Evolutionary conservation across 169 alveolate genomes (phyloP), one percentile per base, ranked within the genome.

Genomic region (Plasmodium reichenowi): DNA sequence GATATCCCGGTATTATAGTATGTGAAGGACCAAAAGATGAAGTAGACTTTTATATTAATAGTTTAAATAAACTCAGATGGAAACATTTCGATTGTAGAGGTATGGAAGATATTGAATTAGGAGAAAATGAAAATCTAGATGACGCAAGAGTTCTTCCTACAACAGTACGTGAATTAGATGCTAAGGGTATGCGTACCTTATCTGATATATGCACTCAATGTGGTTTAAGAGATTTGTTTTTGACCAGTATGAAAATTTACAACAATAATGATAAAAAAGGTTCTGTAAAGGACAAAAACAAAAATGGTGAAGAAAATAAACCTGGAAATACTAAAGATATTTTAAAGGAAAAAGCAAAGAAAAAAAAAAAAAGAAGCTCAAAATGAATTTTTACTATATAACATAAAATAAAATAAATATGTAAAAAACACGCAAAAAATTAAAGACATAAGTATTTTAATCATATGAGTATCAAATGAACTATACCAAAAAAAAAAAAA

Each of bases 81-180:
- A 93, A 93, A 43, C 95, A 93, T 72, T 93, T 93, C 26, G 93
- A 87, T 67, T 92, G 93, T 58, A 72, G 95, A 59, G 95, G 95
- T 8, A 80, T 93, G 71, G 83, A 87, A 7, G 92, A 88, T 54
- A 63, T 92, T 22, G 47, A 60, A 15, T 15, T 90, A 59, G 60
- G 56, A 47, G 92, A 90, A 54, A 70, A 80, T 70, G 85, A 80
- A 50, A 62, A 67, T 13, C 7, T 86, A 15, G 92, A 87, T 58
- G 89, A 87, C 15, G 68, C 56, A 9, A 50, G 95, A 58, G 92
- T 72, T 47, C 74, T 93, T 26, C 95, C 95, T n/a, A 73, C 54
- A 63, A 45, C 24, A 24, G 80, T 93, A 93, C 32, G 66, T 72
- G 93, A 93, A 73, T 54, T 93, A 38, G 94, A 91, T 13, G 63